Evolutionary conservation across 257 asterid species (phyloP), one percentile per base, ranked within the genome.

Genomic region (Solanum dulcamara): DNA sequence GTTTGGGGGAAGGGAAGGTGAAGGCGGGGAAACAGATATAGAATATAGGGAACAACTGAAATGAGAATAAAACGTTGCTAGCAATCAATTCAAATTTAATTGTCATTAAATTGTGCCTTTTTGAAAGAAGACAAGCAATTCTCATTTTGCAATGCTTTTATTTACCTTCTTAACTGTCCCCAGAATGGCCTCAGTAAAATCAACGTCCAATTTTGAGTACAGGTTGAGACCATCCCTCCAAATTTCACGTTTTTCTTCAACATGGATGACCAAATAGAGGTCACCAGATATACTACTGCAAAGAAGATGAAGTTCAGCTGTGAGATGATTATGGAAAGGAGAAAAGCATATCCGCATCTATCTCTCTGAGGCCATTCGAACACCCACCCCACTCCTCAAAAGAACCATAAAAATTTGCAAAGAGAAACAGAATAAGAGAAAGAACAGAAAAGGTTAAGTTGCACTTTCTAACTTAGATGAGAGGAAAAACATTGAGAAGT

Each of bases 141-240:
- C 38, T 50, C 64, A 17, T 77, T 77, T 48, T 10, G 28, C n/a
- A 79, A 79, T 79, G 83, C 81, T 62, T 42, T 77, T 87, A 85
- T 85, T 85, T 93, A 97, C 98, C 98, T 94, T 91, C 87, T 90
- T 89, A 87, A 89, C 88, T 26, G 94, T 89, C 91, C 99, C 99
- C 77, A 97, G 89, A 88, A 97, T 93, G 89, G 98, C 99, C 90
- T 93, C 97, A 33, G 99, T 93, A 83, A 88, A 97, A 89, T 95
- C 97, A 85, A 95, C 87, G 4, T 88, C 91, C 33, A 97, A 89
- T 87, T 92, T 90, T 85, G 99, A 97, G 93, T 90, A 94, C 79
- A 97, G 89, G 88, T 95, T 87, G 85, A 95, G 88, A 66, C 98
- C 98, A 80, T 97, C 97, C 91, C 99, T 92, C 90, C 59, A 87